Percentiles rank a stretch among this genome's conserved stretches.
Evolutionary conservation across 2,329 filamentous ascomycete genomes (phyloP).

Genomic region (Xylariomycetidae sp.): DNA sequence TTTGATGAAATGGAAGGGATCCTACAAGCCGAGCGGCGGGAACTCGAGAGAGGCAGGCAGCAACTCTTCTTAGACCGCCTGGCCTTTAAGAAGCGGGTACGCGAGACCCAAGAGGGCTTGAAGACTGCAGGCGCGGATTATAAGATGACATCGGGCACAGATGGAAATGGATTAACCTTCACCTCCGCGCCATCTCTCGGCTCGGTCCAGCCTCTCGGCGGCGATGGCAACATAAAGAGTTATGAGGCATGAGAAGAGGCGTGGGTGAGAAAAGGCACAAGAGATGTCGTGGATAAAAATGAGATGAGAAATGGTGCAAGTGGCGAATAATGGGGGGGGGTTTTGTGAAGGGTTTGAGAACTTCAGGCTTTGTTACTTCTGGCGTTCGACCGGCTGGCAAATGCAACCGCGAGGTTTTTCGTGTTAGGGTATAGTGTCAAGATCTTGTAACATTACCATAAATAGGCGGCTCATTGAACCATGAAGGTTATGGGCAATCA

Average conservation of each 20-base stretch:
- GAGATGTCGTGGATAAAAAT: conserved; percentile 1
- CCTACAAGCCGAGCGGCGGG: conserved; percentile 84
- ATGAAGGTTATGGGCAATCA: too few relatives aligned
- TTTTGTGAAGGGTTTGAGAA: too few relatives aligned
- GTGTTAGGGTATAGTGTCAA: too few relatives aligned
- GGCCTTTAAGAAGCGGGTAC: conserved; percentile 81
- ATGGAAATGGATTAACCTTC: conserved; percentile 51
- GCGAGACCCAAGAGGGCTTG: conserved; percentile 75
- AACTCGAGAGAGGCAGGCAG: conserved; percentile 86
- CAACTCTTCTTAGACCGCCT: conserved; percentile 91
- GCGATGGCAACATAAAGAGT: conserved; percentile 51
- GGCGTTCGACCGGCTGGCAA: too few relatives aligned
- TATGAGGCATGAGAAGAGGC: conserved; percentile 43
- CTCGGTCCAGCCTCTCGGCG: conserved; percentile 51
- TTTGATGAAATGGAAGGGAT: conserved; percentile 95
- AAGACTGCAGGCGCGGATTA: conserved; percentile 47
- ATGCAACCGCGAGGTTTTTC: too few relatives aligned
- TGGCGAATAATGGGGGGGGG: too few relatives aligned
- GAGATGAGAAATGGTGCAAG: conserved; percentile 6
- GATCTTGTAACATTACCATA: too few relatives aligned
- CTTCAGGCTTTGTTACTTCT: too few relatives aligned
- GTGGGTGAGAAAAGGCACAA: background rate
- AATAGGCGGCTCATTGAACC: too few relatives aligned
- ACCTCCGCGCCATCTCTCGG: conserved; percentile 38
- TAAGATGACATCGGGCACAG: conserved; percentile 45